Evolutionary conservation across 495 filamentous ascomycete genomes (phyloP), one percentile per base, ranked within the genome.

Genomic region (Aspergillus ostianus): DNA sequence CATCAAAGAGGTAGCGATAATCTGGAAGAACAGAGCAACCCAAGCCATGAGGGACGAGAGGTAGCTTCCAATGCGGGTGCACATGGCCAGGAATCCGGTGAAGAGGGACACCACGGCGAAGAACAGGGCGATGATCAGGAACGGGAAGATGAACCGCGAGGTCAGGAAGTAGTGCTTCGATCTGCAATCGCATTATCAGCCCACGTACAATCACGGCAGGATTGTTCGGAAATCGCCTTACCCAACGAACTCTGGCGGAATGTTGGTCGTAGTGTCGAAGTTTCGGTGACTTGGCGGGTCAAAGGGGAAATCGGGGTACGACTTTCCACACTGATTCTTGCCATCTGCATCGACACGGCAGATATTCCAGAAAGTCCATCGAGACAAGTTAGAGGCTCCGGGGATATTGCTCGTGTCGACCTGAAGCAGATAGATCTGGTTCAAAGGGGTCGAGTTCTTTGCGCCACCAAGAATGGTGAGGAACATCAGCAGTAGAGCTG

Each of bases 321-420:
- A 71, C 12, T 49, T 66, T 32, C 82, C 79, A 70, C 88, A 91
- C 48, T 80, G 62, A 63, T 83, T 90, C 55, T 69, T 74, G 19
- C 86, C 86, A 54, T 82, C 73, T 45, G 52, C 44, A 6, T 62
- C 68, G 27, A 82, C 83, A 26, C 74, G 68, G 71, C 86, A 89
- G n/a, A 93, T 71, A 64, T 87, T 85, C 83, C 92, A 93, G 76
- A 87, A 93, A 3, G 92, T 94, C 92, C 92, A 97, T 73, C 92
- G 85, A 8, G 90, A 86, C 8, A 83, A 61, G 36, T 82, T 32
- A 20, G 84, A 81, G 2, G 91, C 85, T 20, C 83, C 84, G 12
- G 86, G 76, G 66, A 95, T 92, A 65, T 78, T 84, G 49, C 77
- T 73, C 15, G 90, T 93, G 69, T 85, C 80, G 64, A 87, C 88